A percentile compares a stretch with the other conserved stretches of the same genome.
These are phyloP conservation scores for Hamamelis virginiana DNA, from an alignment of 164 flowering plant species.

Conservation along the genomic window DNA sequence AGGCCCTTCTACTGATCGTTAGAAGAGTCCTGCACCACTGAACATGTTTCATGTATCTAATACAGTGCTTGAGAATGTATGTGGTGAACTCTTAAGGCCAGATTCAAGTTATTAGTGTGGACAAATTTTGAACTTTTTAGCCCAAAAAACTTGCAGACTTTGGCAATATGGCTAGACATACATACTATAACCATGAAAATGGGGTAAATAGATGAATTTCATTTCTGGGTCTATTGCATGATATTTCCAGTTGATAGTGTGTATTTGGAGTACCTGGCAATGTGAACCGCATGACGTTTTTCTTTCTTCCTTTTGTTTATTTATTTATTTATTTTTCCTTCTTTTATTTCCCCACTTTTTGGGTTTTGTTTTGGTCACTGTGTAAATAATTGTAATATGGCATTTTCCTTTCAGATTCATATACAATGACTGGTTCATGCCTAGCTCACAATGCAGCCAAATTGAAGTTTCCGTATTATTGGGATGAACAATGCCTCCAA, in stretches of 20 bases:
- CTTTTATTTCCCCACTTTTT: background rate
- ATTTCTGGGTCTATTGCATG: no score
- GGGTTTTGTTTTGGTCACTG: background rate
- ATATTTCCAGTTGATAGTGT: background rate
- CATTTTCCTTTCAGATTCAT: conserved; percentile 55
- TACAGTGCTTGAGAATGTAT: background rate
- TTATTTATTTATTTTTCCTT: no score
- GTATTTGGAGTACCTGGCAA: background rate
- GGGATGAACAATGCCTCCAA: conserved; percentile 78
- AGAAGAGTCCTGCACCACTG: no score
- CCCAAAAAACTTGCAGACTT: background rate
- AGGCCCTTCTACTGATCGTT: no score
- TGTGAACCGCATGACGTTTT: no score
- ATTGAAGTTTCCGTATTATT: conserved; percentile 76
- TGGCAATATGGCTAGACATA: no score
- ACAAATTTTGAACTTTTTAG: background rate
- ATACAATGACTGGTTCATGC: conserved; percentile 86
- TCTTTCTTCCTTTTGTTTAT: no score
- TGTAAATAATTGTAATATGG: background rate
- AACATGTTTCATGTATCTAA: background rate
- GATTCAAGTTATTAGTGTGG: background rate
- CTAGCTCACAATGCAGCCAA: conserved; percentile 86
- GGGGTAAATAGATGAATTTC: no score
- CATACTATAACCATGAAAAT: no score
- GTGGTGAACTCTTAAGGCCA: no score